Conservation (phyloP, 352 stramenopile genomes). For the Phytophthora rubi region DNA sequence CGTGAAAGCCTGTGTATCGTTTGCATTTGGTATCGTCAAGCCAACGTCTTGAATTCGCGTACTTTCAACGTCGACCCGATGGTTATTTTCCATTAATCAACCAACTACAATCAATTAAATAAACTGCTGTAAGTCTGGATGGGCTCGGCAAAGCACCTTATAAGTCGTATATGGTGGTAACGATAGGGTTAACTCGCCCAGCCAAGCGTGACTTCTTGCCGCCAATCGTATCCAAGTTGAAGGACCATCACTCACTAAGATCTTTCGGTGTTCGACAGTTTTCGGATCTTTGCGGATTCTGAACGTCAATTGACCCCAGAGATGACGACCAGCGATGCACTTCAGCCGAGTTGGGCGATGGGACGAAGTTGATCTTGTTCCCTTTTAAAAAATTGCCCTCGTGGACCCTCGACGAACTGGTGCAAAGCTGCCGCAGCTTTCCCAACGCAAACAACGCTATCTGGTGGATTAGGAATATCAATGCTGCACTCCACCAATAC, state of each 20-base stretch:
- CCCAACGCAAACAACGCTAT: no score
- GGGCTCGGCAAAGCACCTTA: background rate
- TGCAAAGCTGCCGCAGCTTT: background rate
- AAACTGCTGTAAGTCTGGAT: background rate
- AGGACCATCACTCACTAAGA: slow-evolving; percentile 17
- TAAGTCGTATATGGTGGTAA: no score
- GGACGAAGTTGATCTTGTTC: background rate
- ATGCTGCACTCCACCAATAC: background rate
- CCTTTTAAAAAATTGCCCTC: background rate
- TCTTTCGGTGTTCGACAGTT: slow-evolving; percentile 4
- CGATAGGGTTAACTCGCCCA: no score
- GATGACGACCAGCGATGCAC: background rate
- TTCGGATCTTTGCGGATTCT: background rate
- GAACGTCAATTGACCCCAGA: background rate
- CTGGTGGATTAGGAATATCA: no score
- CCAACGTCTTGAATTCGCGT: slow-evolving; percentile 4
- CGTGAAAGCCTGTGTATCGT: slow-evolving; percentile 4
- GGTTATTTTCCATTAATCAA: background rate
- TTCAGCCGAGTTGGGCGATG: slow-evolving; percentile 1
- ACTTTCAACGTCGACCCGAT: background rate
- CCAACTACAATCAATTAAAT: slow-evolving; percentile 13
- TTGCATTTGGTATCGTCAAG: slow-evolving; percentile 3
- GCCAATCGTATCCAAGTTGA: background rate
- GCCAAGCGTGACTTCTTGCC: no score
- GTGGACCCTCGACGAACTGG: background rate